Evolutionary conservation across 495 filamentous ascomycete genomes (phyloP).

Genomic region (Usnea hakonensis): DNA sequence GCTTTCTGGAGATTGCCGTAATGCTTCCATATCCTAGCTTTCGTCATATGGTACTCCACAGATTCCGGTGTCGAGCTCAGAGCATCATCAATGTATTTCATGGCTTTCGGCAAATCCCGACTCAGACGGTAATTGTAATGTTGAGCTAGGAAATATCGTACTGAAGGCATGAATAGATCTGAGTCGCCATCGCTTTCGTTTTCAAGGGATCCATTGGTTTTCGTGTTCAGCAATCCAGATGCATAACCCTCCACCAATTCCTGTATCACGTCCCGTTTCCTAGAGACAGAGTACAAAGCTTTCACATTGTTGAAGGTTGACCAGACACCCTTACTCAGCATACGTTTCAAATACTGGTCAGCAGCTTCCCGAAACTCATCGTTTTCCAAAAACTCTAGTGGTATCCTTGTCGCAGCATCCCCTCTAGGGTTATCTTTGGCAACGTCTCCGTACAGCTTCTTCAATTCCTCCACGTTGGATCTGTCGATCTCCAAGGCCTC

Average conservation of each 20-base stretch:
- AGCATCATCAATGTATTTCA: constrained; percentile 72
- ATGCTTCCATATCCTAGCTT: constrained; percentile 92
- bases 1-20: constrained; percentile 73
- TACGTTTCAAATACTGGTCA: constrained; percentile 70
- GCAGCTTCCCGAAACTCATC: constrained; percentile 74
- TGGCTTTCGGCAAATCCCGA: constrained; percentile 72
- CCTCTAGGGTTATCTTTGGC: constrained; percentile 70
- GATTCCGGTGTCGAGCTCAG: constrained; percentile 67
- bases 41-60: constrained; percentile 91
- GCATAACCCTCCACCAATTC: constrained; percentile 73
- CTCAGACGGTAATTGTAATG: constrained; percentile 92
- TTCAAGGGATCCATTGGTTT: constrained; percentile 42
- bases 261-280: constrained; percentile 68
- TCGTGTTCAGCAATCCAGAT: constrained; percentile 34
- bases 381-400: constrained; percentile 81
- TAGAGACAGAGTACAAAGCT: constrained; percentile 67
- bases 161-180: constrained; percentile 64
- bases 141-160: constrained; percentile 87
- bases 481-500: constrained; percentile 55
- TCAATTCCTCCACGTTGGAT: constrained; percentile 54
- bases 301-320: constrained; percentile 96
- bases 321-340: constrained; percentile 93
- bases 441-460: constrained; percentile 70
- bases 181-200: constrained; percentile 45
- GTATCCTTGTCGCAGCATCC: constrained; percentile 79